phyloP scores from a whole-genome alignment of 176 grass and related monocot genomes.

The Raddia guianensis region DNA sequence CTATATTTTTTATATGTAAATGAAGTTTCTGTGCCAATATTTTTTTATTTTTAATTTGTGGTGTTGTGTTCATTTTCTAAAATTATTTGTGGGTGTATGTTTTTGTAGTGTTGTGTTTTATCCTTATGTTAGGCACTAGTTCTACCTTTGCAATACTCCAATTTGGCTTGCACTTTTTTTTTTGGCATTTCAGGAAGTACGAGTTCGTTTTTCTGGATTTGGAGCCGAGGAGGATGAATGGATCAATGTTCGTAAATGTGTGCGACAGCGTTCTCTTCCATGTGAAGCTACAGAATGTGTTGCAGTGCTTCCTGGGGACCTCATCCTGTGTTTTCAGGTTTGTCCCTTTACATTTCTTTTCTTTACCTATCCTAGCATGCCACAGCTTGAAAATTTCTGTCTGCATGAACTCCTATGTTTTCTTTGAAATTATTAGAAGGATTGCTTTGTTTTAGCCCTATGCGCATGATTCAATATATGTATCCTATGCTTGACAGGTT shows the following conservation, averaged over 20 bases:
- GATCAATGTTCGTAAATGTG: conserved; percentile 83
- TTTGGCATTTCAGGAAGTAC: conserved; percentile 61
- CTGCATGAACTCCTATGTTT: background rate
- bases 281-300: conserved; percentile 79
- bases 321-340: conserved; percentile 89
- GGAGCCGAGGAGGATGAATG: conserved; percentile 86
- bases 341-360: background rate
- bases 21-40: background rate
- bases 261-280: conserved; percentile 76
- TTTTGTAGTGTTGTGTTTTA: background rate
- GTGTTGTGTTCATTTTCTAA: background rate
- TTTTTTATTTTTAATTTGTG: background rate
- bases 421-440: background rate
- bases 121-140: background rate
- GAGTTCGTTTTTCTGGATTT: conserved; percentile 83
- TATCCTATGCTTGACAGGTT: background rate
- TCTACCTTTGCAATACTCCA: background rate
- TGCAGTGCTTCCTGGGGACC: conserved; percentile 79
- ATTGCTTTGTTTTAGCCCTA: background rate
- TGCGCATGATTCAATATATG: background rate
- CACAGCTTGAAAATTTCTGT: background rate
- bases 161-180: background rate
- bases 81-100: background rate
- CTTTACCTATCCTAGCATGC: conserved; percentile 2
- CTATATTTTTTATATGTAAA: background rate